A percentile compares a stretch with the other conserved stretches of the same genome.
Conservation (phyloP, 2,329 filamentous ascomycete genomes). For the Diaporthe destruens region DNA sequence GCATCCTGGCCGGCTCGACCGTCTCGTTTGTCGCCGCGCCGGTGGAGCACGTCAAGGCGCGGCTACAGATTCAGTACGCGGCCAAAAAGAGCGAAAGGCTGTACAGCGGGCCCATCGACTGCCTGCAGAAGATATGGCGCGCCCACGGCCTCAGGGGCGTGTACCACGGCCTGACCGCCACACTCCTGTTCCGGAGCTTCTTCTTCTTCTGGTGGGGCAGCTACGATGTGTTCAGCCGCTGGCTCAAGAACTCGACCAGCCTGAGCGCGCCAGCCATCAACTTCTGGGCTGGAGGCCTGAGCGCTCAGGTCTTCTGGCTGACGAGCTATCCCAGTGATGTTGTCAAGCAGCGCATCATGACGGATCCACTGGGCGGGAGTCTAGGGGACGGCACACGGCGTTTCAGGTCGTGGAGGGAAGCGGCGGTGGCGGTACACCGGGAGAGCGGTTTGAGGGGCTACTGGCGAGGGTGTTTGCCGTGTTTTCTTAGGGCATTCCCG, state of each 20-base stretch:
- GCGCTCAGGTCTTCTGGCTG: constrained; percentile 95
- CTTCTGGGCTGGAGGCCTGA: constrained; percentile 96
- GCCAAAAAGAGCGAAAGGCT: constrained; percentile 80
- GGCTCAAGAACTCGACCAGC: constrained; percentile 74
- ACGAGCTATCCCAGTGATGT: constrained; percentile 93
- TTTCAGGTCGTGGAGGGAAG: constrained; percentile 84
- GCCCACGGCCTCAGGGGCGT: constrained; percentile 82
- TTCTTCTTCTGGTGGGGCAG: constrained; percentile 99
- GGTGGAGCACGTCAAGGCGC: constrained; percentile 91
- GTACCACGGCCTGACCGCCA: constrained; percentile 88
- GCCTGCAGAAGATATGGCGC: constrained; percentile 75
- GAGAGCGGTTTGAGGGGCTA: constrained; percentile 85
- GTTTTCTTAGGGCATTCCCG: constrained; percentile 93
- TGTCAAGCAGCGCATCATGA: constrained; percentile 98
- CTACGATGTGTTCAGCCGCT: constrained; percentile 85
- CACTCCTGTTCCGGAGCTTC: constrained; percentile 88
- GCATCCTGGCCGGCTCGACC: constrained; percentile 87
- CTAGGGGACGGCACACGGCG: constrained; percentile 75
- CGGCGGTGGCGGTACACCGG: constrained; percentile 79
- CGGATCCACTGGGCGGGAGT: constrained; percentile 82
- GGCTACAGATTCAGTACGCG: constrained; percentile 93
- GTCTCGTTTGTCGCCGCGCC: constrained; percentile 94
- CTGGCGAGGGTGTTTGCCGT: constrained; percentile 94
- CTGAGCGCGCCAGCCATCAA: constrained; percentile 86
- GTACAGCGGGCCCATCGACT: constrained; percentile 91